phyloP scores from a whole-genome alignment of 306 rosid species.

The Lablab purpureus region DNA sequence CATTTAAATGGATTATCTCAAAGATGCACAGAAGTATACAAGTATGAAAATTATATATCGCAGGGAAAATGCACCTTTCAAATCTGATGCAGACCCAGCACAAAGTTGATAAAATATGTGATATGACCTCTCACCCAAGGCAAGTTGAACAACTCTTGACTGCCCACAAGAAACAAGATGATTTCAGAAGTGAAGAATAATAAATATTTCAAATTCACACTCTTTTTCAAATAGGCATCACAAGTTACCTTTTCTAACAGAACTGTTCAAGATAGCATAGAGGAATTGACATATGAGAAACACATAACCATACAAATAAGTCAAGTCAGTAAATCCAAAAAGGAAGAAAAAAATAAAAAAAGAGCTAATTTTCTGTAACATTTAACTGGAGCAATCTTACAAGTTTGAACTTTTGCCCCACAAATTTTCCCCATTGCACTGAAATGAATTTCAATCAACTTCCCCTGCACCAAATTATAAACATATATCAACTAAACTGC shows the following conservation, averaged over 20 bases:
- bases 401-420: slow-evolving; percentile 86
- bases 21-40: slow-evolving; percentile 23
- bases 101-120: slow-evolving; percentile 96
- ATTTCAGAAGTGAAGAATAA: slow-evolving; percentile 48
- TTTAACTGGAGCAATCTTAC: slow-evolving; percentile 64
- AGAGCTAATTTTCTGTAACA: slow-evolving; percentile 32
- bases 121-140: slow-evolving; percentile 80
- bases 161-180: slow-evolving; percentile 54
- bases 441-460: slow-evolving; percentile 87
- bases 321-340: slow-evolving; percentile 57
- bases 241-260: slow-evolving; percentile 86
- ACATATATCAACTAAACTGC: slow-evolving; percentile 43
- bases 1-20: slow-evolving; percentile 24
- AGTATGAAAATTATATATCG: slow-evolving; percentile 18
- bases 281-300: slow-evolving; percentile 53
- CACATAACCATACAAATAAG: slow-evolving; percentile 41
- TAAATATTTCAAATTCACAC: slow-evolving; percentile 42
- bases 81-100: slow-evolving; percentile 78
- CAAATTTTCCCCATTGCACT: slow-evolving; percentile 73
- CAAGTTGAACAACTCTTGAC: slow-evolving; percentile 92
- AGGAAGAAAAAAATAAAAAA: slow-evolving; percentile 27
- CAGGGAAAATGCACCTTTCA: slow-evolving; percentile 68
- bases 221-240: slow-evolving; percentile 41
- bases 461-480: slow-evolving; percentile 73
- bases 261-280: slow-evolving; percentile 56